Percentiles rank a stretch among this genome's conserved stretches.
Conservation (phyloP, 106 monocot species). For the Posidonia australis region DNA sequence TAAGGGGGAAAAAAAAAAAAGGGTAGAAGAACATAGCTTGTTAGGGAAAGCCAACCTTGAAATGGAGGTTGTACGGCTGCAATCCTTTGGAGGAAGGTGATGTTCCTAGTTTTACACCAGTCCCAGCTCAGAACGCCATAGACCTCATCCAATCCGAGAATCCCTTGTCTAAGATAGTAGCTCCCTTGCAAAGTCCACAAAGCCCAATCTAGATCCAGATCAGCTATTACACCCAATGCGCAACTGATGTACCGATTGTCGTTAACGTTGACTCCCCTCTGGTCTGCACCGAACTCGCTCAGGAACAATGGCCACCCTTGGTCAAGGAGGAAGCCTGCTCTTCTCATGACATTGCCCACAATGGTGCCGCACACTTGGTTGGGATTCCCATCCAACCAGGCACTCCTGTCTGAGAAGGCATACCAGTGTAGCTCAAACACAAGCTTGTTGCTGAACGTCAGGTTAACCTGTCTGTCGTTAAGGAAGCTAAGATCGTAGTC, state of each 20-base stretch:
- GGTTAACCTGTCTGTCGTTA: slow-evolving; percentile 12
- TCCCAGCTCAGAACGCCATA: slow-evolving; percentile 23
- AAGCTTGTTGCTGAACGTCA: slow-evolving; percentile 34
- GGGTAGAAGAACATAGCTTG: no score
- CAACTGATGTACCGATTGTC: slow-evolving; percentile 55
- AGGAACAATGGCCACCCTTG: slow-evolving; percentile 46
- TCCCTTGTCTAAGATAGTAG: slow-evolving; percentile 35
- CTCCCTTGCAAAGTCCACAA: slow-evolving; percentile 54
- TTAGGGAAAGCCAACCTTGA: no score
- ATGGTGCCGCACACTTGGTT: slow-evolving; percentile 50
- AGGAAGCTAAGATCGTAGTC: slow-evolving; percentile 61
- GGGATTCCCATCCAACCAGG: slow-evolving; percentile 37
- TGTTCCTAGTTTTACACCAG: slow-evolving; percentile 21
- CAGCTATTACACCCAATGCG: slow-evolving; percentile 23
- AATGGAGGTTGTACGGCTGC: slow-evolving; percentile 23
- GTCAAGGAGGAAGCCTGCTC: slow-evolving; percentile 40
- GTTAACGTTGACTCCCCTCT: slow-evolving; percentile 31
- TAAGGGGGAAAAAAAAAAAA: no score
- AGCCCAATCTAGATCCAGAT: slow-evolving; percentile 57
- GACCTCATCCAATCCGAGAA: slow-evolving; percentile 17
- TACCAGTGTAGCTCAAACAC: slow-evolving; percentile 79
- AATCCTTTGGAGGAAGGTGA: slow-evolving; percentile 15
- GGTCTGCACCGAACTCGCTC: slow-evolving; percentile 59
- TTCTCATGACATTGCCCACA: slow-evolving; percentile 12
- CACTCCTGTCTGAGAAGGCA: slow-evolving; percentile 33